Evolutionary conservation across 768 basidiomycete species (phyloP).

Genomic region (Tephrocybe sp.): DNA sequence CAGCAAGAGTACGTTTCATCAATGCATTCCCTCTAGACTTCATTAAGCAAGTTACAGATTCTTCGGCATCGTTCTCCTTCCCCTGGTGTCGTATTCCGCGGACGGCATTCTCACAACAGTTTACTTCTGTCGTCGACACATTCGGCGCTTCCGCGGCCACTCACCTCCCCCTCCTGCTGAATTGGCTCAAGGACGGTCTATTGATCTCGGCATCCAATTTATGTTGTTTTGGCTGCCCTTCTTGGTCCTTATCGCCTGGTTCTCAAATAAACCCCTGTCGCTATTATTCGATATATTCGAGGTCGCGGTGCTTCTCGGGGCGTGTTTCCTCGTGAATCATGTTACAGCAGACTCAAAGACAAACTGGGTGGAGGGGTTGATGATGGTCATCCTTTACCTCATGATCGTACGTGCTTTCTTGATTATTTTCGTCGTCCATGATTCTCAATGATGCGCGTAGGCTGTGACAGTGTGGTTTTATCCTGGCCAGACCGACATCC

Average conservation of each 20-base stretch:
- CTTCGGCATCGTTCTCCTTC: constrained; percentile 73
- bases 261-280: constrained; percentile 54
- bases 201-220: constrained; percentile 78
- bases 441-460: constrained; percentile 8
- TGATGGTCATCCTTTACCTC: constrained; percentile 64
- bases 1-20: constrained; percentile 42
- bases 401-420: constrained; percentile 51
- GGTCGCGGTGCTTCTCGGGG: constrained; percentile 61
- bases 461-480: constrained; percentile 34
- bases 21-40: neutral
- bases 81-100: constrained; percentile 70
- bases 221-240: constrained; percentile 81
- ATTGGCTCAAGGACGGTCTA: constrained; percentile 67
- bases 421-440: neutral
- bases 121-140: constrained; percentile 49
- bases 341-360: constrained; percentile 77
- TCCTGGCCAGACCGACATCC: constrained; percentile 32
- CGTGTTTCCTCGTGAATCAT: constrained; percentile 77
- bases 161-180: constrained; percentile 41
- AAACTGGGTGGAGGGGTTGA: constrained; percentile 72
- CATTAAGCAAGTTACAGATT: constrained; percentile 39
- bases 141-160: constrained; percentile 38
- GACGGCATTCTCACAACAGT: constrained; percentile 61
- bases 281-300: constrained; percentile 73
- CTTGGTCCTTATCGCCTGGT: constrained; percentile 68